Evolutionary conservation across 192 early-diverging fungal genomes (phyloP).

Genomic region (Linnemannia schmuckeri): DNA sequence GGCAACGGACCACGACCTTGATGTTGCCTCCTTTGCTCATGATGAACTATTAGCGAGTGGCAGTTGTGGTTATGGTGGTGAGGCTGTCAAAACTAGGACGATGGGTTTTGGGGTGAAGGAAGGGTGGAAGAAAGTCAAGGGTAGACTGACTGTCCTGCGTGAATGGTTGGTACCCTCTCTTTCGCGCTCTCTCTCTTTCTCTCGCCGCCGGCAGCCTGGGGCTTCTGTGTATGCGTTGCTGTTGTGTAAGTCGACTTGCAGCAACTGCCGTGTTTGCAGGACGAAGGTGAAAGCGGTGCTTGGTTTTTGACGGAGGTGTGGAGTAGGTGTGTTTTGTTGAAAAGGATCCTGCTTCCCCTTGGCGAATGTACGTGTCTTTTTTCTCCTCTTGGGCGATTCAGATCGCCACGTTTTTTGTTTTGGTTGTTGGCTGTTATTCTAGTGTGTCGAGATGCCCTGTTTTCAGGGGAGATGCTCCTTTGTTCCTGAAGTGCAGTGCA

Average conservation of each 20-base stretch:
- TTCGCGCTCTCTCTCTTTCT: neutral
- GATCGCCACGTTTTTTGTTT: conserved; percentile 4
- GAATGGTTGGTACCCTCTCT: neutral
- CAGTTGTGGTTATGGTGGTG: too few relatives aligned
- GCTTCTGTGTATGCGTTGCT: neutral
- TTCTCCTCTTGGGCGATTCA: conserved; percentile 27
- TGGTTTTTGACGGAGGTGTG: neutral
- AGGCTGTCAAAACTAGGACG: too few relatives aligned
- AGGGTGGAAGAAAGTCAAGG: neutral
- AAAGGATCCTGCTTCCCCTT: neutral
- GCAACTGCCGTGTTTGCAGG: neutral
- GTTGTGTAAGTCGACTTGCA: neutral
- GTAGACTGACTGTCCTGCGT: conserved; percentile 1
- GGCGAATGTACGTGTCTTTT: neutral
- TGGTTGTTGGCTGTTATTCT: conserved; percentile 2
- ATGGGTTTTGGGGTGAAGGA: neutral
- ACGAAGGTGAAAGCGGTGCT: neutral
- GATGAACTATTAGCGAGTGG: neutral
- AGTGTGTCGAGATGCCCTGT: neutral
- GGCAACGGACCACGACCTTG: conserved; percentile 85
- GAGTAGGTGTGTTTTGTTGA: neutral
- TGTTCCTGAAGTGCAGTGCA: conserved; percentile 13
- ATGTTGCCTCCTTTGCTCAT: conserved; percentile 68
- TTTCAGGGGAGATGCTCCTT: conserved; percentile 11
- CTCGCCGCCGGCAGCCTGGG: neutral